Conservation (phyloP, 805 yeast species). For the Wickerhamomyces mucosus region DNA sequence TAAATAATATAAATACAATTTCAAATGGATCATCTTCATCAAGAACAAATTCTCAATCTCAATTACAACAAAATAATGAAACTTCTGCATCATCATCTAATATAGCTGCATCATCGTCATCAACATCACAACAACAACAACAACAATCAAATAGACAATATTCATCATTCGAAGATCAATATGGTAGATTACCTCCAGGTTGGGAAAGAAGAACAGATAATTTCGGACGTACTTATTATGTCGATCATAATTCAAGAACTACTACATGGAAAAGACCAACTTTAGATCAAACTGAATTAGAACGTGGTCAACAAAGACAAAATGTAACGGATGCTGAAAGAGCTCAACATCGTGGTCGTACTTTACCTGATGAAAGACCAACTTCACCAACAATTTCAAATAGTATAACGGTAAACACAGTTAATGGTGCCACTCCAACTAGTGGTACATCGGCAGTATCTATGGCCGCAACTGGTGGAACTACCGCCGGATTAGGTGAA, state of each 20-base stretch:
- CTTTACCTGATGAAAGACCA: constrained; percentile 61
- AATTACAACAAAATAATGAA: constrained; percentile 4
- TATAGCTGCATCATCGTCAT: constrained; percentile 6
- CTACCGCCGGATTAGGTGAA: constrained; percentile 94
- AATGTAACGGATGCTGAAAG: constrained; percentile 78
- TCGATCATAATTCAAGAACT: constrained; percentile 94
- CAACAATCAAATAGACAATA: constrained; percentile 42
- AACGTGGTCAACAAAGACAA: constrained; percentile 46
- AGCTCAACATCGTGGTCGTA: constrained; percentile 82
- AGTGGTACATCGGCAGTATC: constrained; percentile 54
- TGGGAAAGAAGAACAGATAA: constrained; percentile 99
- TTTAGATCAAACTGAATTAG: constrained; percentile 67
- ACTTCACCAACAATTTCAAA: constrained; percentile 21
- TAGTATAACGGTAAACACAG: constrained; percentile 38
- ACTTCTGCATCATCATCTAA: constrained; percentile 19
- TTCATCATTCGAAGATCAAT: constrained; percentile 94
- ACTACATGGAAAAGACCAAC: constrained; percentile 99
- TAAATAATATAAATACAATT: constrained; percentile 2
- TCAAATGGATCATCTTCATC: constrained; percentile 14
- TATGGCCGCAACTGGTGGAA: constrained; percentile 65
- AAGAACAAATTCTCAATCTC: constrained; percentile 6
- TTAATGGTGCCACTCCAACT: constrained; percentile 33
- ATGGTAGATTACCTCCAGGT: constrained; percentile 94
- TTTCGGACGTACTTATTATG: constrained; percentile 95
- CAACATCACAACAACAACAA: constrained; percentile 2